Conservation (phyloP, 768 basidiomycete genomes). For the Tricholoma furcatifolium region DNA sequence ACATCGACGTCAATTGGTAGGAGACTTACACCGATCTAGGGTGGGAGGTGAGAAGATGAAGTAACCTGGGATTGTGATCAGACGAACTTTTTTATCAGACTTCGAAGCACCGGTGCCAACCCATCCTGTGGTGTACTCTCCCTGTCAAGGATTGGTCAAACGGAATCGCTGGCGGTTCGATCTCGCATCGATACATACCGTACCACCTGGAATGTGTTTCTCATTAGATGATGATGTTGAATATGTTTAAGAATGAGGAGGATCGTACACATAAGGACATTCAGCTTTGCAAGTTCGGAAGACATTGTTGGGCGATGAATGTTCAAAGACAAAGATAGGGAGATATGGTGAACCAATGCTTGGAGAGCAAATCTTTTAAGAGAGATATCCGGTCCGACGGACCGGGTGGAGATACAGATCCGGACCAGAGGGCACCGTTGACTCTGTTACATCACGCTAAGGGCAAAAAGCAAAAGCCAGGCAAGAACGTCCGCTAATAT, state of each 20-base stretch:
- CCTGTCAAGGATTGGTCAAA: constrained; percentile 31
- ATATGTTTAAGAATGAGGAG: not conserved
- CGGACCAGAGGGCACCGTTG: not conserved
- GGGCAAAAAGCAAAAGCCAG: not conserved
- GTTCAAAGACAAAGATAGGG: not conserved
- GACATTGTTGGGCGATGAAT: constrained; percentile 31
- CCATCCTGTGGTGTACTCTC: constrained; percentile 96
- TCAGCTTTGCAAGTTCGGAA: constrained; percentile 48
- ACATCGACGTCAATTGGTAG: constrained; percentile 1
- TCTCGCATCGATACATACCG: constrained; percentile 21
- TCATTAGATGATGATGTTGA: constrained; percentile 5
- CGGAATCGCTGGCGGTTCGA: not conserved
- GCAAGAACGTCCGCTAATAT: too few relatives aligned
- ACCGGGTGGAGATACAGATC: constrained; percentile 4
- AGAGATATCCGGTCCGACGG: constrained; percentile 11
- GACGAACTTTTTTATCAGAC: constrained; percentile 86
- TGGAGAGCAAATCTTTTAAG: constrained; percentile 1
- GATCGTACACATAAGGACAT: constrained; percentile 75
- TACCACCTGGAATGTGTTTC: constrained; percentile 31
- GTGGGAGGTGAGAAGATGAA: not conserved
- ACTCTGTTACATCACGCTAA: not conserved
- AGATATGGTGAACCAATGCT: not conserved
- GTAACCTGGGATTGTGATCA: not conserved
- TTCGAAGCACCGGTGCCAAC: constrained; percentile 88
- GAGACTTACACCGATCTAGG: constrained; percentile 66